A percentile compares a stretch with the other conserved stretches of the same genome.
phyloP scores from a whole-genome alignment of 2,329 filamentous ascomycete species.

The Arachnopeziza araneosa region DNA sequence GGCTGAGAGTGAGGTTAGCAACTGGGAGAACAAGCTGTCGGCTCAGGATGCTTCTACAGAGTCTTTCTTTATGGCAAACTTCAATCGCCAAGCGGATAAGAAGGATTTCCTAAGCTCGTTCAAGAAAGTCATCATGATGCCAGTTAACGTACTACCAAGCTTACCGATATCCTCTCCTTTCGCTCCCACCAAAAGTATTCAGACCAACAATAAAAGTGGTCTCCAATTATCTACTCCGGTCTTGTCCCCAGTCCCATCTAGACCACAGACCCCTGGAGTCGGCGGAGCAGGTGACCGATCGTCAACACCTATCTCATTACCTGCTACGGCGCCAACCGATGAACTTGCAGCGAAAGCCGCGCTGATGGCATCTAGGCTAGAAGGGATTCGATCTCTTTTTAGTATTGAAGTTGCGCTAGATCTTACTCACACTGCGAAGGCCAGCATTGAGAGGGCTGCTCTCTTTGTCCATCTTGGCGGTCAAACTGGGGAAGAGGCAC shows the following conservation, averaged over 20 bases:
- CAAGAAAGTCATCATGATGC: slow-evolving; percentile 99
- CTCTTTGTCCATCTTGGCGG: slow-evolving; percentile 77
- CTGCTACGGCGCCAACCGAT: slow-evolving; percentile 70
- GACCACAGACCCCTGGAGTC: slow-evolving; percentile 45
- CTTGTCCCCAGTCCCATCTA: slow-evolving; percentile 33
- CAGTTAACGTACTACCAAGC: slow-evolving; percentile 80
- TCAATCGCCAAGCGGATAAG: slow-evolving; percentile 92
- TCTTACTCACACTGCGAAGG: slow-evolving; percentile 82
- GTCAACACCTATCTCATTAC: slow-evolving; percentile 35
- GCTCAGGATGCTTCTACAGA: slow-evolving; percentile 89
- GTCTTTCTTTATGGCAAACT: slow-evolving; percentile 91
- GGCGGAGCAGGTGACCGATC: slow-evolving; percentile 25
- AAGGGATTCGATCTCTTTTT: slow-evolving; percentile 91
- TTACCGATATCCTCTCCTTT: slow-evolving; percentile 55
- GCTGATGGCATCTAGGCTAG: slow-evolving; percentile 88
- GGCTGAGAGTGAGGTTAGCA: slow-evolving; percentile 69
- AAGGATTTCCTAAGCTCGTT: slow-evolving; percentile 94
- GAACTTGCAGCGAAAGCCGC: slow-evolving; percentile 97
- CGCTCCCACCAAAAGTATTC: not conserved
- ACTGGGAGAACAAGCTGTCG: slow-evolving; percentile 87
- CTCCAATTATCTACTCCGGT: slow-evolving; percentile 25
- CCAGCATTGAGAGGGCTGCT: slow-evolving; percentile 77
- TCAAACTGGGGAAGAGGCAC: slow-evolving; percentile 74
- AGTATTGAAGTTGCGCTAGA: slow-evolving; percentile 92
- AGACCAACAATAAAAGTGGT: slow-evolving; percentile 6